Conservation (phyloP, 257 asterid genomes). For the Osmanthus fragrans region DNA sequence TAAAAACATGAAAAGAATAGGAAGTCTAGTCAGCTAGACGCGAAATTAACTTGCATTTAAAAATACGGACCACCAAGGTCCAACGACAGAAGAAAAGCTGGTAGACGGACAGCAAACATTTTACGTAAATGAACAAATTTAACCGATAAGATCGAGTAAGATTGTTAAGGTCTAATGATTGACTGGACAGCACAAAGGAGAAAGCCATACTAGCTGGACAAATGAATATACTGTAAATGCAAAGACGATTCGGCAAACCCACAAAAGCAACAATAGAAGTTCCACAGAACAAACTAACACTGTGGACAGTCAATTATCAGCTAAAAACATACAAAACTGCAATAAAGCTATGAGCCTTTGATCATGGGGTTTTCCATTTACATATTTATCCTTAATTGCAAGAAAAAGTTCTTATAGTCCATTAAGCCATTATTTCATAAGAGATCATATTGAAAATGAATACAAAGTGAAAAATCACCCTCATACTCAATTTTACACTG, state of each 20-base stretch:
- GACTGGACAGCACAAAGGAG: neutral
- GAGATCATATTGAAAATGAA: neutral
- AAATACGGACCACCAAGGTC: neutral
- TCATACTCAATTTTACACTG: neutral
- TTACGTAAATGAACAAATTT: neutral
- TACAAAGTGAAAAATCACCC: neutral
- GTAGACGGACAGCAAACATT: neutral
- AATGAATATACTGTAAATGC: neutral
- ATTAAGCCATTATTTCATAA: neutral
- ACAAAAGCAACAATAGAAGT: neutral
- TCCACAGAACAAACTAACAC: neutral
- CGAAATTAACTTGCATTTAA: neutral
- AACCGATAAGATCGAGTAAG: neutral
- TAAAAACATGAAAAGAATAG: neutral
- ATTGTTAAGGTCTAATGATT: neutral
- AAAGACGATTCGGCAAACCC: neutral
- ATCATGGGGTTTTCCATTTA: neutral
- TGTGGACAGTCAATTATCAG: neutral
- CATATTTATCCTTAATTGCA: neutral
- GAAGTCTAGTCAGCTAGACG: neutral
- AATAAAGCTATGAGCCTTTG: neutral
- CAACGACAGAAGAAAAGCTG: neutral
- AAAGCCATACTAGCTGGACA: neutral
- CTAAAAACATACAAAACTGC: neutral
- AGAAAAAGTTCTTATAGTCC: neutral